Evolutionary conservation across 331 rosid species (phyloP), one percentile per base, ranked within the genome.

Genomic region (Malus hybrid): DNA sequence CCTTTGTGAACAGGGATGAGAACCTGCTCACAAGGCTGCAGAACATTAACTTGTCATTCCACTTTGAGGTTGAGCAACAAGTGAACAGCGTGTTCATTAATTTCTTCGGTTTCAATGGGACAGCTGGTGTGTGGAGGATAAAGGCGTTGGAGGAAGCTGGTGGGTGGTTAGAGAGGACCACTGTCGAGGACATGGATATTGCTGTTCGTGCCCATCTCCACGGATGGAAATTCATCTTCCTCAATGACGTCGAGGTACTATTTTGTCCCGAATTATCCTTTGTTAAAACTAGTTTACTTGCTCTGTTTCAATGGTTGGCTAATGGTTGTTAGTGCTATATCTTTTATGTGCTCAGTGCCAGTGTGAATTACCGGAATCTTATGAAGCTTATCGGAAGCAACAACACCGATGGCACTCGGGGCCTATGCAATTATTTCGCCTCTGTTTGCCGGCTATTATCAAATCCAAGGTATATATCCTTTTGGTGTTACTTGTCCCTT

Each of bases 321-420:
- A 65, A 82, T 79, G 65, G 10, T 64, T 70, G 6, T 64, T 70
- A 24, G 48, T 70, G 11, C 36, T 80, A 16, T 50, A 50, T 16
- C 9, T 15, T 36, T 29, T 80, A 4, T 70, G 65, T 11, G 67
- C 80, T 69, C 82, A 93, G 98, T 93, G 98, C 86, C 96, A 88
- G 73, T 93, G 98, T 20, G 98, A 93, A 82, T 61, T 93, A 68
- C 98, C 98, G 0, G 98, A 93, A 77, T 90, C 98, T 27, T 93
- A 93, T 18, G 97, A 90, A 82, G 97, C 97, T 56, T 92, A 92
- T 61, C 79, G 97, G 81, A 92, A 92, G 74, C 97, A 92, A 52
- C 97, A 92, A 54, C 96, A 92, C 61, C 79, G 97, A 74, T 92
- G 97, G 97, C 97, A 92, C 81, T 92, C 97, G 0, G 97, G 97